Percentiles rank a stretch among this genome's conserved stretches.
These are phyloP conservation scores for Aphanomyces euteiches DNA, from an alignment of 352 stramenopile genomes.

Conservation along the genomic window DNA sequence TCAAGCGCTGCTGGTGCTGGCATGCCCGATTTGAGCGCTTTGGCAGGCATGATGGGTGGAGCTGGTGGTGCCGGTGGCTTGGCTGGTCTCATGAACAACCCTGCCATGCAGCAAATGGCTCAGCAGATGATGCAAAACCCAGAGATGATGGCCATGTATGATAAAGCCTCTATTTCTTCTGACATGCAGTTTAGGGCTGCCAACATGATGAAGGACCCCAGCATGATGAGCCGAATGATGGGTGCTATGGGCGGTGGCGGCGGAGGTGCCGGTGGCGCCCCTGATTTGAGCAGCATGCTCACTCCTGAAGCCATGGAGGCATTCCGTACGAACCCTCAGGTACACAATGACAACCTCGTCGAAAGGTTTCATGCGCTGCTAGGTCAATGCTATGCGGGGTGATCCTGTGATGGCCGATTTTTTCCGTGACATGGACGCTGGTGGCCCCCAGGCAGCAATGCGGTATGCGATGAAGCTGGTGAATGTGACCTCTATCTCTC, in stretches of 20 bases:
- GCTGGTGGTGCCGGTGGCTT: conserved; percentile 60
- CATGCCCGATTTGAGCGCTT: conserved; percentile 71
- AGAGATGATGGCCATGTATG: conserved; percentile 86
- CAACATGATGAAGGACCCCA: conserved; percentile 88
- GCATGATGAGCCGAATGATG: conserved; percentile 64
- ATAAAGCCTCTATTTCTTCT: conserved; percentile 3
- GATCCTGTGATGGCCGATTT: conserved; percentile 76
- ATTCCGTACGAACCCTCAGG: conserved; percentile 69
- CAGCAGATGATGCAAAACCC: conserved; percentile 89
- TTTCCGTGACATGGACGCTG: conserved; percentile 72
- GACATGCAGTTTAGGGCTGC: conserved; percentile 46
- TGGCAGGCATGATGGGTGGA: conserved; percentile 69
- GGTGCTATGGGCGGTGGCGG: conserved; percentile 39
- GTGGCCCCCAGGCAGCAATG: conserved; percentile 74
- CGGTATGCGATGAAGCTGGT: conserved; percentile 30
- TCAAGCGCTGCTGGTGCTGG: conserved; percentile 42
- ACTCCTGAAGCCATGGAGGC: conserved; percentile 36
- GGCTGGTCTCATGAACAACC: conserved; percentile 77
- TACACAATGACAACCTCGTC: conserved; percentile 28
- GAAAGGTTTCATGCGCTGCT: neutral
- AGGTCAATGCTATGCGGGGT: conserved; percentile 47
- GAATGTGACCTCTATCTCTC: neutral
- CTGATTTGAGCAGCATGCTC: conserved; percentile 48
- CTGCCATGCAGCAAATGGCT: conserved; percentile 83
- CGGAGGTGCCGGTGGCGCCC: conserved; percentile 43